Base-by-base conservation (phyloP, 305 asterid species). In the Solanum chacoense region DNA sequence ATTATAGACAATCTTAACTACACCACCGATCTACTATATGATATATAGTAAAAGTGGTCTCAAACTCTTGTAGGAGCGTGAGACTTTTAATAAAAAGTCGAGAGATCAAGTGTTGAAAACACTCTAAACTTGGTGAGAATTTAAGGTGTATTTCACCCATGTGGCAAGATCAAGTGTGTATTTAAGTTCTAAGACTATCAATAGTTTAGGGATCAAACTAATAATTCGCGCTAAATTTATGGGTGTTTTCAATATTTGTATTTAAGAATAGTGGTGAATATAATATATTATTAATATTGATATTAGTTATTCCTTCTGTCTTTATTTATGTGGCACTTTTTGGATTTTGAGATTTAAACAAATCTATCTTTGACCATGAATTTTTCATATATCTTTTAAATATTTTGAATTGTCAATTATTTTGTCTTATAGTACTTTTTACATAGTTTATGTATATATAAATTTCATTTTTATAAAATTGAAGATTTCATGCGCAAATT, bases 1-100 rank as follows among this genome's bases (percentile, higher is more conserved):
- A 59, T 8, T 20, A 8, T 59, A 20, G 10, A 59, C 24, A 59
- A 20, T 20, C 2, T 59, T 59, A 59, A 59, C 10, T 59, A 8
- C 5, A 59, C 3, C 2, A 0, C 0, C 2, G 0, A 59, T 20
- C 1, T 20, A 59, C 2, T 8, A 8, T 1, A 59, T 59, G 26
- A 59, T 18, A 18, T 59, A 59, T 59, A 59, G 26, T 20, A 59
- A 55, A 55, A 59, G 12, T 59, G 1, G 2, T 20, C 6, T 59
- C 69, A 59, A 59, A 20, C 3, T 20, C 6, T 59, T 59, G 1
- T 59, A 59, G 1, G 3, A 59, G 12, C 12, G 11, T 59, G 11
- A 59, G 2, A 59, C 3, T 20, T 1, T 59, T 59, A 59, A 59
- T 8, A 59, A 59, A 59, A 59, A 59, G 12, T 3, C 5, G 3